phyloP scores from a whole-genome alignment of 805 yeast genomes.

The Suhomyces sp. region DNA sequence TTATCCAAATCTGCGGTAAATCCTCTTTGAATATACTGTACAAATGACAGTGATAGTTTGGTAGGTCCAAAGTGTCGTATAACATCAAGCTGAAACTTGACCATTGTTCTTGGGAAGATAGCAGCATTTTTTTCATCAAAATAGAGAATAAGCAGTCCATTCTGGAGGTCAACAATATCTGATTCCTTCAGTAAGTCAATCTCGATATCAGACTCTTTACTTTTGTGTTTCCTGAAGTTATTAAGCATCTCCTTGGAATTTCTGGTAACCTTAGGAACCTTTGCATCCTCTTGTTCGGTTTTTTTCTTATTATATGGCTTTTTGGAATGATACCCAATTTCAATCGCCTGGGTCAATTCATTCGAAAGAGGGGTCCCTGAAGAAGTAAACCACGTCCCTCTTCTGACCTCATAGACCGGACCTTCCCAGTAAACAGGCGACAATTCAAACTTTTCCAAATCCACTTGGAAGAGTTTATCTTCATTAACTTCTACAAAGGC shows the following conservation, averaged over 20 bases:
- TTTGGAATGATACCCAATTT: conserved; percentile 47
- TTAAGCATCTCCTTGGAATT: conserved; percentile 16
- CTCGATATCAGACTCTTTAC: conserved; percentile 12
- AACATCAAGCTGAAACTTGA: conserved; percentile 34
- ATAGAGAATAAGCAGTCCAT: conserved; percentile 40
- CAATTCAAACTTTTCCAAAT: conserved; percentile 53
- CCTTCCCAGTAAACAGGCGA: conserved; percentile 87
- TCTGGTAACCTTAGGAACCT: conserved; percentile 2
- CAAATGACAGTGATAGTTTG: conserved; percentile 40
- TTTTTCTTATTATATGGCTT: conserved; percentile 9
- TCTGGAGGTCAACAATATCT: conserved; percentile 29
- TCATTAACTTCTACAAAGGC: conserved; percentile 64
- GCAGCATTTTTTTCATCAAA: conserved; percentile 46
- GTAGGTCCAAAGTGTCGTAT: conserved; percentile 36
- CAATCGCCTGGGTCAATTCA: conserved; percentile 56
- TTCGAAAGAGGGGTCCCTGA: conserved; percentile 56
- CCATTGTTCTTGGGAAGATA: conserved; percentile 44
- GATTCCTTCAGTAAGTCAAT: conserved; percentile 22
- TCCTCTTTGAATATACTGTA: conserved; percentile 52
- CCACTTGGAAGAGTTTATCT: conserved; percentile 75
- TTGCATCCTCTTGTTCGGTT: background rate
- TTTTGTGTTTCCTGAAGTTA: conserved; percentile 18
- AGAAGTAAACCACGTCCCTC: conserved; percentile 80
- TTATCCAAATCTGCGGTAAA: conserved; percentile 36
- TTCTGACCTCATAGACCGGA: conserved; percentile 73